These are phyloP conservation scores for Dianthus caryophyllus DNA, from an alignment of 148 eudicot genomes.

Conservation along the genomic window DNA sequence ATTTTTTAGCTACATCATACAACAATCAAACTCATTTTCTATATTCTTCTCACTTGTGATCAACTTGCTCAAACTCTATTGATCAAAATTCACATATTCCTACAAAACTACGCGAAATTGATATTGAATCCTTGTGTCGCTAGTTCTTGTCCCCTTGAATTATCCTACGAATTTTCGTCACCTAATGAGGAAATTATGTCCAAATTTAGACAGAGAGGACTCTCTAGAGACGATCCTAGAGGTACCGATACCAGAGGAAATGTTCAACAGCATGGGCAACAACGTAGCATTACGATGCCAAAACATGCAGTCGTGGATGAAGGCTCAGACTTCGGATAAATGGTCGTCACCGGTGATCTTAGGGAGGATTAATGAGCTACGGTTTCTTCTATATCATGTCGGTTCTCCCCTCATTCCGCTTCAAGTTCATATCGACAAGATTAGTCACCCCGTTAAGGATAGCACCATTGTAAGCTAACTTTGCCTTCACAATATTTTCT, in stretches of 20 bases:
- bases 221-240: slow-evolving; percentile 82
- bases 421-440: slow-evolving; percentile 60
- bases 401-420: slow-evolving; percentile 93
- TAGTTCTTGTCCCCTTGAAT: not conserved
- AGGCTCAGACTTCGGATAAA: slow-evolving; percentile 76
- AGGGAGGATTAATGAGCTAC: slow-evolving; percentile 74
- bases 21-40: not conserved
- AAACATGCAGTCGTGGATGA: slow-evolving; percentile 93
- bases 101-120: not conserved
- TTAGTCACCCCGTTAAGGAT: slow-evolving; percentile 57
- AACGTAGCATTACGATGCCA: slow-evolving; percentile 62
- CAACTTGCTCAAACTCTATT: not conserved
- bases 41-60: not conserved
- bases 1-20: not conserved
- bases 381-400: slow-evolving; percentile 67
- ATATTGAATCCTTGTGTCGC: not conserved
- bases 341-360: slow-evolving; percentile 69
- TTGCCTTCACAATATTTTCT: not conserved
- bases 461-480: slow-evolving; percentile 61
- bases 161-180: not conserved
- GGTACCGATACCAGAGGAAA: slow-evolving; percentile 93
- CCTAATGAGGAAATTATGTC: slow-evolving; percentile 75
- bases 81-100: not conserved
- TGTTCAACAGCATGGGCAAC: slow-evolving; percentile 72
- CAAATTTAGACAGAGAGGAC: slow-evolving; percentile 82